Evolutionary conservation across 192 early-diverging fungal species (phyloP), one percentile per base, ranked within the genome.

Genomic region (Dispira parvispora): DNA sequence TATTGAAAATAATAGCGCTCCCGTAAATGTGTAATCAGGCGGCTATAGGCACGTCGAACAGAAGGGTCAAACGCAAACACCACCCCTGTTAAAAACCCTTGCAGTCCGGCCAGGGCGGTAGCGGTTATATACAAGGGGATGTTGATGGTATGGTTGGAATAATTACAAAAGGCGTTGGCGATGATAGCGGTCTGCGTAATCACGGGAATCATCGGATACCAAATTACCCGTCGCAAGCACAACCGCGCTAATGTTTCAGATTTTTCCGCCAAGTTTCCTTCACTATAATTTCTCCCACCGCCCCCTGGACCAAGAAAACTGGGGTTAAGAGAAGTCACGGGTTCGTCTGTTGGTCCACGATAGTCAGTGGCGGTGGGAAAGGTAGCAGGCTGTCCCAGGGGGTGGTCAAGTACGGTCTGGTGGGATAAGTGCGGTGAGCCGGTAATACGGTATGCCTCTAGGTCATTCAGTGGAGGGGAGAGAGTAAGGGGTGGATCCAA

Each of bases 31-130:
- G 14, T 3, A 18, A 13, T 18, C 32, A 60, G 57, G 2, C 43
- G 32, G 10, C 42, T 18, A 21, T 43, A 21, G 57, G 57, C 10
- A 14, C 38, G 26, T 28, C 57, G 57, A 10, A 60, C 57, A 0
- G 57, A 60, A 43, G 62, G 62, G 45, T 62, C 62, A 50, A 49
- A 62, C 12, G 32, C 11, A 47, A 62, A 62, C n/a, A 62, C 62
- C 45, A 62, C 47, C 14, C 46, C 62, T 18, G 62, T 62, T 10
- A 62, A 27, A 23, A 62, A 14, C 11, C 62, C 62, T 26, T 62
- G 62, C 21, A 50, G 47, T 20, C 46, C 62, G 26, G 62, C 28
- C n/a, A 50, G 45, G 43, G 47, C 47, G 3, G 47, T 62, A 45
- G 62, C 62, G 23, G 45, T 28, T 1, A 50, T 32, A 25, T 62